Conservation (phyloP, 257 asterid genomes). For the Avicennia marina region DNA sequence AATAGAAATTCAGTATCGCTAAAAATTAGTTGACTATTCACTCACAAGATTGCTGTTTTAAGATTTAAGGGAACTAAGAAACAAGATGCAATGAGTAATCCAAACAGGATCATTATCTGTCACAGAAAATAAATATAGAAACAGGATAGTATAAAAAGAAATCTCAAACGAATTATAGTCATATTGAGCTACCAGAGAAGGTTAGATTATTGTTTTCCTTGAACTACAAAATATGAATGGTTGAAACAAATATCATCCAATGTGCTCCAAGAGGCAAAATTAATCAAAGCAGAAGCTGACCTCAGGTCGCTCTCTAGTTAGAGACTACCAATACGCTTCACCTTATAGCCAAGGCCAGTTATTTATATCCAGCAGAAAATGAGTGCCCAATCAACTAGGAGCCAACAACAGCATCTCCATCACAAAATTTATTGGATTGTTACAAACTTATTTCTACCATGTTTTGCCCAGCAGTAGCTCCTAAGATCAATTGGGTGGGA, state of each 20-base stretch:
- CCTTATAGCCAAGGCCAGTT: slow-evolving; percentile 33
- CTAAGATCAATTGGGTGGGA: too few relatives aligned
- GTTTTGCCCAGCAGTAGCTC: too few relatives aligned
- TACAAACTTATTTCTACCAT: slow-evolving; percentile 87
- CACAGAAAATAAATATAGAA: slow-evolving; percentile 10
- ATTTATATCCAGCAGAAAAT: slow-evolving; percentile 53
- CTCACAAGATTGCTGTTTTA: background rate
- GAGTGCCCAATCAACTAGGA: slow-evolving; percentile 24
- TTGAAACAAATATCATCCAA: slow-evolving; percentile 21
- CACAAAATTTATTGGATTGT: slow-evolving; percentile 51
- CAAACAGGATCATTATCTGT: slow-evolving; percentile 10
- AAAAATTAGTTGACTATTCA: too few relatives aligned
- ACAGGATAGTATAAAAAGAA: slow-evolving; percentile 17
- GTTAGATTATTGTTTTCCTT: slow-evolving; percentile 28
- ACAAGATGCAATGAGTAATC: background rate
- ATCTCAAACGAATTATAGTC: slow-evolving; percentile 27
- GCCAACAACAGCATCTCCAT: slow-evolving; percentile 27
- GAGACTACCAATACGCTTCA: slow-evolving; percentile 48
- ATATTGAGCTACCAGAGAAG: slow-evolving; percentile 29
- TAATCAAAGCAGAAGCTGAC: slow-evolving; percentile 20
- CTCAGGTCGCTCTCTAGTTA: slow-evolving; percentile 35
- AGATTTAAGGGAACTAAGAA: background rate
- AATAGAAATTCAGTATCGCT: background rate
- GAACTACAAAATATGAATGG: slow-evolving; percentile 34
- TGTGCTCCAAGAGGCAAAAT: slow-evolving; percentile 27